Base-by-base conservation (phyloP, 768 basidiomycete species). In the Panaeolus cyanescens region DNA sequence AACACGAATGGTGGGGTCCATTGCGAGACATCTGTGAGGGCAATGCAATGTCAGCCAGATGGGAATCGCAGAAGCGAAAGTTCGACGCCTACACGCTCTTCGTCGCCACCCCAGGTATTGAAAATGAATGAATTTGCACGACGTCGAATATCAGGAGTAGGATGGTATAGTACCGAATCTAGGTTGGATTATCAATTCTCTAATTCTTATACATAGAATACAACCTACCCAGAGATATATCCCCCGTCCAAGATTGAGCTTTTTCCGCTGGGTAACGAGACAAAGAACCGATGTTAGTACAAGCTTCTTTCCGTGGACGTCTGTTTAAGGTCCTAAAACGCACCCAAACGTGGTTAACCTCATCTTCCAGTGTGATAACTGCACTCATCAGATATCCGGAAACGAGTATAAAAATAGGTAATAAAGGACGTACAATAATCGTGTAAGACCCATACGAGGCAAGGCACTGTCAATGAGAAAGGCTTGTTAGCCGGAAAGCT, bases 111-210 rank as follows among this genome's bases (percentile, higher is more conserved):
- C 78, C 78, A 5, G 75, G 78, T 19, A 68, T 65, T 5, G 77
- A 62, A 56, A 81, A 81, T 3, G 75, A 65, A 55, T 83, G 80
- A 30, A 80, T 82, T 62, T 82, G 80, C 4, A 76, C 67, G 1
- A 77, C 77, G 56, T 82, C 80, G 62, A 82, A 80, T 3, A 79
- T 60, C 1, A 81, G 64, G 10, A 81, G 74, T 4, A 73, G 68
- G 19, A 82, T 74, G 32, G 78, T 81, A 63, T 81, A n/a, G n/a
- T n/a, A n/a, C n/a, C n/a, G n/a, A n/a, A n/a, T n/a, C n/a, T n/a
- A n/a, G n/a, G n/a, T n/a, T n/a, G n/a, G n/a, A n/a, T n/a, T n/a
- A n/a, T n/a, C n/a, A n/a, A n/a, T n/a, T n/a, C n/a, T n/a, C n/a
- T n/a, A n/a, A n/a, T n/a, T n/a, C n/a, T n/a, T n/a, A n/a, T n/a